phyloP scores from a whole-genome alignment of 192 early-diverging fungal species.

The Entomortierella lignicola region DNA sequence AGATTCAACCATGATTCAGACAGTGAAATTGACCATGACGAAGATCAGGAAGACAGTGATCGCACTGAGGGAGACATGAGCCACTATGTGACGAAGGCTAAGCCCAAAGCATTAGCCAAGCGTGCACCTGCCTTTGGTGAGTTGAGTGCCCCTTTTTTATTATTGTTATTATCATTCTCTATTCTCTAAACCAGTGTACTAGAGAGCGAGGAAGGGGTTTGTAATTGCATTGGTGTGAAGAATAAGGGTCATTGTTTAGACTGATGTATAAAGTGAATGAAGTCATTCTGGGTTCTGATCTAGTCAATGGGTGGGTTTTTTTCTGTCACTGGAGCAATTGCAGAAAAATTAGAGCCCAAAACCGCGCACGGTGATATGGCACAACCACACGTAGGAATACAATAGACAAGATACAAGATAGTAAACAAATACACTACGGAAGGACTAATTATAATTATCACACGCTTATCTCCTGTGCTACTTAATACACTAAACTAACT shows the following conservation, averaged over 20 bases:
- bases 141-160: neutral
- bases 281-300: neutral
- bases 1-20: constrained; percentile 43
- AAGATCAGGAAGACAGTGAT: constrained; percentile 49
- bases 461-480: neutral
- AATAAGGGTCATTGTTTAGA: too few species aligned
- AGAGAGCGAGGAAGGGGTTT: too few species aligned
- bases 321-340: neutral
- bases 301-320: neutral
- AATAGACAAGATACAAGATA: too few species aligned
- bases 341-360: constrained; percentile 3
- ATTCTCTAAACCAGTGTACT: too few species aligned
- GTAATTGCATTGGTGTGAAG: too few species aligned
- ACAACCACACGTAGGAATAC: too few species aligned
- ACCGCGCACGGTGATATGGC: neutral
- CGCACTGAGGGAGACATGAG: constrained; percentile 44
- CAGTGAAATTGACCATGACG: constrained; percentile 13
- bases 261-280: neutral
- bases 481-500: neutral
- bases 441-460: neutral
- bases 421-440: neutral
- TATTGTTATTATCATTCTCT: neutral
- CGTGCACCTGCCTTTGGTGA: constrained; percentile 24
- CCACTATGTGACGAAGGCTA: constrained; percentile 9
- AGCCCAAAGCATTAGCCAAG: constrained; percentile 13